Evolutionary conservation across 176 grass and related monocot species (phyloP), one percentile per base, ranked within the genome.

Genomic region (Ensete ventricosum): DNA sequence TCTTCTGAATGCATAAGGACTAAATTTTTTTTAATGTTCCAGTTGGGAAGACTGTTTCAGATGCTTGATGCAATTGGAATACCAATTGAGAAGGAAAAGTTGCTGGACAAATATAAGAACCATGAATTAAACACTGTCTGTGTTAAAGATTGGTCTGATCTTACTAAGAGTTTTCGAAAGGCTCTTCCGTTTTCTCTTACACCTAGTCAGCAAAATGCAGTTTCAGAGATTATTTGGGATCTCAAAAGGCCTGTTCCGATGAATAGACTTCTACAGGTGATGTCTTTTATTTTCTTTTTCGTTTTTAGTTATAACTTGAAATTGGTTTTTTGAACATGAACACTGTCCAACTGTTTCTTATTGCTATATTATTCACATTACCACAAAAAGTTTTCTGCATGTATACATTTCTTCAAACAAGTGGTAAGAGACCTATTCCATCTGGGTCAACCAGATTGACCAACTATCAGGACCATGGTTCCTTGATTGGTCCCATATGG

Each of bases 141-240:
- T 79, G 51, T 82, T 21, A 74, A 88, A 0, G 69, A 89, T 64
- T 97, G 94, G 94, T 82, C 88, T 74, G 81, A 84, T 73, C 83
- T 97, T 63, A 81, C 94, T 50, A 88, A 81, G 66, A 87, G 69
- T 67, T 82, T 93, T 52, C 81, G 93, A 73, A 85, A 87, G 69
- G 70, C 84, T 75, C 88, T 97, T 76, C 90, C 90, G 67, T 97
- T 91, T 86, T 85, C 82, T 19, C 90, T 97, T 71, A 97, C 94
- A 69, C 76, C 69, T 83, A 87, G 94, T 78, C 94, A 97, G 76
- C 77, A 89, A 54, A 85, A 86, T 87, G 90, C 90, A 77, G 85
- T 91, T 90, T 88, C 85, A 83, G 94, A 97, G 82, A 97, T 97
- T 84, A 91, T 93, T 90, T 93, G 90, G 87, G 94, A 97, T 84